Base-by-base conservation (phyloP, 768 basidiomycete species). In the Tulasnella sp. region DNA sequence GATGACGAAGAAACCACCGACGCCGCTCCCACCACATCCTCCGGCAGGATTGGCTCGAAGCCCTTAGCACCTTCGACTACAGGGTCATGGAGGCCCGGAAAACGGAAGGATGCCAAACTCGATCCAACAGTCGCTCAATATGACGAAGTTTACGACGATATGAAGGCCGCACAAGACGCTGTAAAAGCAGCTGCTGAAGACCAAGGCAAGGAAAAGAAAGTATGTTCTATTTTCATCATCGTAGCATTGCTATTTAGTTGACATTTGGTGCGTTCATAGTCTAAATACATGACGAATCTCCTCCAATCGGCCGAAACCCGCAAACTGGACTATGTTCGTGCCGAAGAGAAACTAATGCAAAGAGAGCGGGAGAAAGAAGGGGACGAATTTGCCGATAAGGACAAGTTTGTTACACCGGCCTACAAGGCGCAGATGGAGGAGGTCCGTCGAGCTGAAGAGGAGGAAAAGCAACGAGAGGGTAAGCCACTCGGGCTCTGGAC, bases 291-390 rank as follows among this genome's bases (percentile, higher is more conserved):
- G 72, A 87, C 87, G 49, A 89, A 87, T 34, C 87, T 99, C 40
- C 85, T 99, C 1, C 84, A 85, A 19, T 89, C 93, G 9, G 96
- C 97, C 37, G 89, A 90, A n/a, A 94, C 94, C 36, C 88, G 97
- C 34, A 89, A 91, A 80, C 82, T 97, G 69, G 97, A 99, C 82
- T 88, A 93, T 80, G 84, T 99, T 14, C 87, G 96, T 74, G 97
- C 97, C 0, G 97, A 99, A 83, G 97, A 99, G 84, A 98, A 99
- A 86, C 92, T 97, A 92, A 91, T 98, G 82, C 93, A 96, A 82
- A 87, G 89, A 64, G 97, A 99, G 82, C 88, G 97, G 29, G 94
- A 96, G 83, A 85, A 87, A 25, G 97, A 99, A 84, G 97, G 97
- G 0, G 96, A 96, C 78, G 88, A 95, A 82, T 99, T 94, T 82